Base-by-base conservation (phyloP, 345 rosid species). In the Citrus medica region DNA sequence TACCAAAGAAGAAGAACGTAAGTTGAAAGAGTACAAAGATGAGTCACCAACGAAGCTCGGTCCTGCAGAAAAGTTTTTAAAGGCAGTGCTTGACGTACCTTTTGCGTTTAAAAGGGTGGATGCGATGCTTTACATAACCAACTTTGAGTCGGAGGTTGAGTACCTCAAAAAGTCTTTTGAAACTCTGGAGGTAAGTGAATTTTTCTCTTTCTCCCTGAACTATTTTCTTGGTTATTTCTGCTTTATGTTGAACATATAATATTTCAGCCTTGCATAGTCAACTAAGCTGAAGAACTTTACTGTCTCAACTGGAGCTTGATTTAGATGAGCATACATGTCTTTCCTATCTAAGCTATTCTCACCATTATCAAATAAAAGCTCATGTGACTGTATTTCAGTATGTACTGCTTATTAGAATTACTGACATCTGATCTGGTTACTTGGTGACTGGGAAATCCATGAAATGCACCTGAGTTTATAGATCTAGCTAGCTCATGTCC, bases 1-100 rank as follows among this genome's bases (percentile, higher is more conserved):
- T 0, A 88, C 89, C 37, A 96, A 94, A 84, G 98, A 96, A 81
- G 99, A 96, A 86, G 99, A 96, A 81, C 92, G 92, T 3, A 96
- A 88, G 59, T 82, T 96, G 79, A 91, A 87, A 83, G 98, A 78
- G 67, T 92, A 85, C 79, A 90, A 87, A 73, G 98, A 92, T 51
- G 94, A 87, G 81, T 89, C 98, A 7, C 95, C 97, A 0, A 62
- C 73, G 80, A 94, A 94, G 88, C 94, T 94, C 65, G 92, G 97
- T 69, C 89, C 91, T 80, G 98, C 98, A 19, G 99, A 96, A 89
- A 96, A 90, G 76, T 96, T 96, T 79, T 86, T 96, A 32, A 96
- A 88, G 86, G 85, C 95, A 63, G 88, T 96, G 76, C 87, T 96
- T 69, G 98, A 94, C 83, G 89, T 96, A 30, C 99, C 99, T n/a